Evolutionary conservation across 108 stramenopile genomes (phyloP), one percentile per base, ranked within the genome.

Genomic region (Cyclostephanos tholiformis): DNA sequence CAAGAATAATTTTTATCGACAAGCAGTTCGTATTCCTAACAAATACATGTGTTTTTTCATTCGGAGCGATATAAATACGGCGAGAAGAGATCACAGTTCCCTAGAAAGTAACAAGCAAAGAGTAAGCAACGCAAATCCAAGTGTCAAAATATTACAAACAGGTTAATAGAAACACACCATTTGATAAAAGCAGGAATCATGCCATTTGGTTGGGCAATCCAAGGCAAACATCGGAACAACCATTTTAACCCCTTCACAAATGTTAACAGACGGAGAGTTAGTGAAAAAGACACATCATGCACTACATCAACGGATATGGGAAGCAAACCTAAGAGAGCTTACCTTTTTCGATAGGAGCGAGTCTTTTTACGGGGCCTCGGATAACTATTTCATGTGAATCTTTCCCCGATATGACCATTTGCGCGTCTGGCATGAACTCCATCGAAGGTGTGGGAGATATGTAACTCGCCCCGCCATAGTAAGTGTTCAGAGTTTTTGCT

Each of bases 201-300:
- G 59, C 62, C 55, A 38, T 72, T 13, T 38, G 55, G 49, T 46
- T 72, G 71, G 43, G 46, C 41, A 39, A 56, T 83, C 61, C 5
- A 76, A 63, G n/a, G 94, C 85, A 39, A 91, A 83, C 50, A 95
- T 57, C 17, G 94, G 94, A 19, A 93, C 91, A 38, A 86, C 86
- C 25, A 95, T 87, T 75, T 92, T 95, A 7, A 90, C 87, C 46
- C 94, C 90, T 16, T 75, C 67, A n/a, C 13, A 10, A 91, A 58
- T 27, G 11, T 55, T 39, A 50, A 49, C 9, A 22, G 50, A 67
- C 66, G 66, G 52, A 46, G 46, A 63, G 29, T 35, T 35, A 13
- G 29, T 55, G 11, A 52, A 14, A 26, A 55, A 12, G 7, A 27
- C 20, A 55, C 26, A 26, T 25, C 2, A 2, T 6, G 23, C 10